Evolutionary conservation across 163 green algal genomes (phyloP), one percentile per base, ranked within the genome.

Genomic region (Trebouxiophyceae sp.): DNA sequence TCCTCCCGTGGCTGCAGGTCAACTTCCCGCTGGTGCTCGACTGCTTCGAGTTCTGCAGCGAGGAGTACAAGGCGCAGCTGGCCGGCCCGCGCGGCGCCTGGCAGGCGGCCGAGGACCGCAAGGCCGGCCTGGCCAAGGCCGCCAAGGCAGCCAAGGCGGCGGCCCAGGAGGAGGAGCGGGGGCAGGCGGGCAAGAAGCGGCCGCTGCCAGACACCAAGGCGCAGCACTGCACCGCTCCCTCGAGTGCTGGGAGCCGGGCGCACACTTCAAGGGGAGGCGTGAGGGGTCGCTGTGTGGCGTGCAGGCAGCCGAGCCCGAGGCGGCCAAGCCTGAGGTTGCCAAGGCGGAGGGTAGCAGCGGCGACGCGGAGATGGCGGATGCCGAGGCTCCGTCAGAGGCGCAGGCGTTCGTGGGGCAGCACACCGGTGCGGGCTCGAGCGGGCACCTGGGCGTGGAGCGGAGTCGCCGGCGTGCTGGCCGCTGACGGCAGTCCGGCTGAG

Each of bases 11-110:
- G 22, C 16, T 73, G 60, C 80, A 92, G 83, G 89, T 98, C 24
- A 75, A 70, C 23, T 99, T 94, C 73, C 86, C 90, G 1, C 27
- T 93, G 26, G 63, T 90, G 68, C 77, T 99, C 27, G 95, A 99
- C 69, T 54, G 86, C 19, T 96, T 89, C 57, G 91, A 98, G n/a
- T 95, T 96, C 67, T 97, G 91, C 83, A 84, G 70, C 0, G 65
- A 79, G 0, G 82, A 89, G 66, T 74, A 95, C 29, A 77, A 77
- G 33, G 54, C 62, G 59, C 47, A 80, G 61, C 71, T 80, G 26
- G 62, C 67, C 2, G 65, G 58, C 2, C 57, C 63, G 2, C 55
- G 63, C 20, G 57, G 59, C 2, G 66, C 61, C 31, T 59, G 45
- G 45, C 29, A 59, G 32, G 56, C 64, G 26, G 57, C 55, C 26